Conservation (phyloP, 169 alveolate genomes). For the Plasmodium knowlesi region DNA sequence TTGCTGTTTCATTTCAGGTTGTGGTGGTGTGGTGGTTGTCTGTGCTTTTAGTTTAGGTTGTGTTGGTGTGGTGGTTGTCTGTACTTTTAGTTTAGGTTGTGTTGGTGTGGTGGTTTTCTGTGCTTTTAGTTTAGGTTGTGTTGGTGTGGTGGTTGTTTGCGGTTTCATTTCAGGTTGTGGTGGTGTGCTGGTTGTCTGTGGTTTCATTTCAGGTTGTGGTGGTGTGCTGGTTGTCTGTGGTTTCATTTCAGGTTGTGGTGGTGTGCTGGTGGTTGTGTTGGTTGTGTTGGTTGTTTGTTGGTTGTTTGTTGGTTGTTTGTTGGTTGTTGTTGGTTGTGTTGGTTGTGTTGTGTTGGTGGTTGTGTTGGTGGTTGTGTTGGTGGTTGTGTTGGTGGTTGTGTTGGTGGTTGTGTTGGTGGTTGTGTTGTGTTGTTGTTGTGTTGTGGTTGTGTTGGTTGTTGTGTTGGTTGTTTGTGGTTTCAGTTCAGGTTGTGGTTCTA, state of each 20-base stretch:
- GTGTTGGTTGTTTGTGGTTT: not conserved
- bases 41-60: not conserved
- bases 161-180: not conserved
- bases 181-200: not conserved
- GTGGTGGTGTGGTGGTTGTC: too few relatives aligned
- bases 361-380: not conserved
- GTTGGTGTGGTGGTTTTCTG: too few relatives aligned
- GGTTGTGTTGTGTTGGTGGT: too few relatives aligned
- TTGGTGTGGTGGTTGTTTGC: not conserved
- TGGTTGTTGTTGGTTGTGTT: not conserved
- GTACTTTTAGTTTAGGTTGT: not conserved
- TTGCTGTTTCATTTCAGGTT: not conserved
- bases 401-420: not conserved
- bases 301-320: too few relatives aligned
- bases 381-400: not conserved
- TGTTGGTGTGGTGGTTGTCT: too few relatives aligned
- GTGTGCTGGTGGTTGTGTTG: too few relatives aligned
- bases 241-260: not conserved
- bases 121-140: not conserved
- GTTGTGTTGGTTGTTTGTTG: too few relatives aligned
- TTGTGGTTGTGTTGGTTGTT: not conserved
- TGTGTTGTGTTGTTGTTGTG: not conserved
- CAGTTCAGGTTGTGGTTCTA: not conserved
- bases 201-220: not conserved
- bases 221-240: too few relatives aligned